Base-by-base conservation (phyloP, 129 eudicot genomes). In the Scalesia atractyloides region DNA sequence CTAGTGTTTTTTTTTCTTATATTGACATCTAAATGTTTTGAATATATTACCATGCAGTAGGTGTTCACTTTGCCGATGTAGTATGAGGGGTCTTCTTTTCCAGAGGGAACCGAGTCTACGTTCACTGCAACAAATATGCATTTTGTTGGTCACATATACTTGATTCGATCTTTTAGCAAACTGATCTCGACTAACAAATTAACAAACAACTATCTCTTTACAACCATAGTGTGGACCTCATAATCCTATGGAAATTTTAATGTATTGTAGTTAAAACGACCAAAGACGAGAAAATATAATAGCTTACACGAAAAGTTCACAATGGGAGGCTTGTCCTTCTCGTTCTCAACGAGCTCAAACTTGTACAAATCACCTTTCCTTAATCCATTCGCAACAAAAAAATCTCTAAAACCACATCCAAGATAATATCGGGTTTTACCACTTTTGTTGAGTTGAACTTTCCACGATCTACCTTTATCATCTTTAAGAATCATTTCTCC, bases 311-410 rank as follows among this genome's bases (percentile, higher is more conserved):
- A 75, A 48, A 67, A 20, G 16, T 43, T 68, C 46, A 36, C 60
- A 22, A 80, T 9, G 10, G 80, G 81, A 58, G 76, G 56, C 67
- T 72, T 57, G 59, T 34, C 71, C 33, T 57, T 76, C 69, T 51
- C 41, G 3, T 76, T 60, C 52, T 76, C 75, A 33, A 68, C 30
- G 0, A 75, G 66, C 73, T 75, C 79, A 54, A 66, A 75, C 67
- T 66, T 75, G 72, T 30, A 74, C 2, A 9, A 17, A 37, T 74
- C 71, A 18, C 79, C 72, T 64, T 74, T 50, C 26, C 49, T 51
- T 30, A 75, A 59, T 46, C 58, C 51, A 75, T 75, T 75, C 1
- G 56, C 73, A 22, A 65, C 57, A 2, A 4, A 20, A 26, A 75
- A 41, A 46, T 13, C 79, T 18, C 34, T 20, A 20, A 65, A 51